Evolutionary conservation across 116 monocot genomes (phyloP).

Genomic region (Posidonia oceanica): DNA sequence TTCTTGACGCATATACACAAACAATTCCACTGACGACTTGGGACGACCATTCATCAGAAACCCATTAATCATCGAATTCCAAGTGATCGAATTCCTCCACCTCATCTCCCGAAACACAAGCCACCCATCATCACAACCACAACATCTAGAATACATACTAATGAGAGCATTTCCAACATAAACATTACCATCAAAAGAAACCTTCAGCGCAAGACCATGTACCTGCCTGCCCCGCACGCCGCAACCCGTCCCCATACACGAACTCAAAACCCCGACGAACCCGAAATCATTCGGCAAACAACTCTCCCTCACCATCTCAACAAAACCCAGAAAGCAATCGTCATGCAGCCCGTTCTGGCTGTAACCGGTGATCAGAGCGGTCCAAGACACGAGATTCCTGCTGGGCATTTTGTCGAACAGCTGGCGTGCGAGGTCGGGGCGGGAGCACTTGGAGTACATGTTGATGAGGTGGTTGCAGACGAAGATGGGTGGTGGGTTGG

Average conservation of each 20-base stretch:
- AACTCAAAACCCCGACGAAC: slow-evolving; percentile 11
- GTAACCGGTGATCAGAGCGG: slow-evolving; percentile 20
- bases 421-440: slow-evolving; percentile 18
- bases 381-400: slow-evolving; percentile 27
- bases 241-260: not conserved
- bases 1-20: slow-evolving; percentile 7
- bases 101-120: slow-evolving; percentile 14
- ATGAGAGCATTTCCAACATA: slow-evolving; percentile 23
- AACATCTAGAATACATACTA: slow-evolving; percentile 26
- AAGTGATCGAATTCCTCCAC: slow-evolving; percentile 17
- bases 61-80: slow-evolving; percentile 30
- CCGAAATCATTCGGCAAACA: slow-evolving; percentile 23
- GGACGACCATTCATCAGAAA: slow-evolving; percentile 2
- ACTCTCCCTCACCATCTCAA: slow-evolving; percentile 10
- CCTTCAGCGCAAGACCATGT: slow-evolving; percentile 20
- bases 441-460: slow-evolving; percentile 31
- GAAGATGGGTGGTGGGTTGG: slow-evolving; percentile 6
- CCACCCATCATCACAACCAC: slow-evolving; percentile 12
- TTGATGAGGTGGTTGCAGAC: slow-evolving; percentile 26
- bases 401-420: slow-evolving; percentile 49
- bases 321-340: slow-evolving; percentile 13
- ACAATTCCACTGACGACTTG: slow-evolving; percentile 1
- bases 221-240: slow-evolving; percentile 11
- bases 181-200: slow-evolving; percentile 4
- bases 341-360: slow-evolving; percentile 8